A percentile compares a stretch with the other conserved stretches of the same genome.
Conservation (phyloP, 2,329 filamentous ascomycete species). For the Fusarium bactridioides region DNA sequence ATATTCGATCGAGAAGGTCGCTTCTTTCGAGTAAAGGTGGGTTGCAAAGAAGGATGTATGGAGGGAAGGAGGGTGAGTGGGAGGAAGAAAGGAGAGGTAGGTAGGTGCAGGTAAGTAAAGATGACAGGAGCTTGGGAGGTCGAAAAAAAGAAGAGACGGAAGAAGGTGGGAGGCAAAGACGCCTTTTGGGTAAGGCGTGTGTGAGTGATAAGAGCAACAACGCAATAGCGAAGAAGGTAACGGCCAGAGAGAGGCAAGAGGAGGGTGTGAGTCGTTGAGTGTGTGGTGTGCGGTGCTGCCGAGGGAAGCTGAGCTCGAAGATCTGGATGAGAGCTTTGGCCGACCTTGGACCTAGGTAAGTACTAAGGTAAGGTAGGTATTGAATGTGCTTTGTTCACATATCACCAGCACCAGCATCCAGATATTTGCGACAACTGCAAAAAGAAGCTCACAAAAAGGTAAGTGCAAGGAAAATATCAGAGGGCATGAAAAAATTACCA, state of each 20-base stretch:
- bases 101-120: conserved; percentile 26
- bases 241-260: conserved; percentile 31
- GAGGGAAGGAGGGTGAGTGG: conserved; percentile 19
- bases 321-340: conserved; percentile 22
- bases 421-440: conserved; percentile 3
- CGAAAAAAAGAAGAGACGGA: conserved; percentile 32
- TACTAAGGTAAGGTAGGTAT: not conserved
- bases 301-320: conserved; percentile 34
- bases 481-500: conserved; percentile 6
- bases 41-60: conserved; percentile 27
- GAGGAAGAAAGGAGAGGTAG: conserved; percentile 18
- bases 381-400: conserved; percentile 13
- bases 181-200: conserved; percentile 40
- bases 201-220: conserved; percentile 38
- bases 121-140: conserved; percentile 32
- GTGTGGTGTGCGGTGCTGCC: conserved; percentile 37
- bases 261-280: conserved; percentile 35
- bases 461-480: conserved; percentile 4
- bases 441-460: conserved; percentile 7
- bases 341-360: conserved; percentile 6
- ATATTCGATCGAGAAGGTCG: conserved; percentile 10
- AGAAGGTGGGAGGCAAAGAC: conserved; percentile 43
- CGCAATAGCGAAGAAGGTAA: conserved; percentile 28
- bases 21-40: conserved; percentile 20
- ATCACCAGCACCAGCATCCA: conserved; percentile 13